Evolutionary conservation across 176 grass and related monocot genomes (phyloP).

Genomic region (Hordeum vulgare): DNA sequence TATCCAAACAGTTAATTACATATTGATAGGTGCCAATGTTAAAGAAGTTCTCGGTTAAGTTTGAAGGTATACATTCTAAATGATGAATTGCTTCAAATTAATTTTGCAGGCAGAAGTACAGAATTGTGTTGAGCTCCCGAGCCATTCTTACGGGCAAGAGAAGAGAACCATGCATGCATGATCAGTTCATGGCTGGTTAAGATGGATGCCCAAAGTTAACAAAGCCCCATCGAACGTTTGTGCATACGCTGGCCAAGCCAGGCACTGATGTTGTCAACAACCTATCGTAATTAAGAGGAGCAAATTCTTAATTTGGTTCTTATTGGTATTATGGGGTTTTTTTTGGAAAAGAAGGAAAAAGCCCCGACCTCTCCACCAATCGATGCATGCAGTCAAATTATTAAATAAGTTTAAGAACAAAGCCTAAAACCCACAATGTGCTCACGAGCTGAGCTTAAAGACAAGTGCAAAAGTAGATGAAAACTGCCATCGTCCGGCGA

Average conservation of each 20-base stretch:
- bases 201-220: neutral
- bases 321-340: neutral
- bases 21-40: neutral
- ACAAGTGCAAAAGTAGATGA: too few species aligned
- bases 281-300: neutral
- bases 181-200: neutral
- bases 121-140: neutral
- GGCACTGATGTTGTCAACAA: neutral
- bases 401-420: too few species aligned
- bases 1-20: neutral
- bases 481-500: too few species aligned
- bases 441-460: too few species aligned
- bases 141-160: neutral
- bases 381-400: too few species aligned
- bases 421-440: too few species aligned
- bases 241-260: neutral
- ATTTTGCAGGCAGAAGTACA: neutral
- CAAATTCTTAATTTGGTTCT: neutral
- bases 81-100: neutral
- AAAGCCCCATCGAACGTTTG: neutral
- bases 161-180: neutral
- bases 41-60: neutral
- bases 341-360: too few species aligned
- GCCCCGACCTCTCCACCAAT: too few species aligned
- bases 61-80: neutral